These are phyloP conservation scores for Hymenoscyphus scutula DNA, from an alignment of 2,329 filamentous ascomycete genomes.

Conservation along the genomic window DNA sequence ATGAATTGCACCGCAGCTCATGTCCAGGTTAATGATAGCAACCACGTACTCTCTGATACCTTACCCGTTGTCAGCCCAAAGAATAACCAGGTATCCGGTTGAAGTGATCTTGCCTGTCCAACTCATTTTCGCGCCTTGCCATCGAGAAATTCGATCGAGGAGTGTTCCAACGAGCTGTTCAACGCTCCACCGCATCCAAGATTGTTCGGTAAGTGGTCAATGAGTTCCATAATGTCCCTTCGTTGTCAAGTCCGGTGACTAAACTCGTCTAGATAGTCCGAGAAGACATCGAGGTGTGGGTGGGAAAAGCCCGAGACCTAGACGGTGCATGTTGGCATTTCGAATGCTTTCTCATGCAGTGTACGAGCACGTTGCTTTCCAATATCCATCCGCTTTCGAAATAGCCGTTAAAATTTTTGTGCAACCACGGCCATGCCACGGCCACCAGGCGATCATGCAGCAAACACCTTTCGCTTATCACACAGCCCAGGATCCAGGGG, in stretches of 20 bases:
- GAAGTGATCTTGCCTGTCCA: not conserved
- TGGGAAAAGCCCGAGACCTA: not conserved
- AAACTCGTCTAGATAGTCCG: not conserved
- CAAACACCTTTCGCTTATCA: not conserved
- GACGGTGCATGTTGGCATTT: no score
- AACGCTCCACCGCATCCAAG: slow-evolving; percentile 1
- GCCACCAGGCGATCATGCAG: not conserved
- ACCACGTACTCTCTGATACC: not conserved
- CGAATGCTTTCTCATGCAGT: not conserved
- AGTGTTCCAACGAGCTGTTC: not conserved
- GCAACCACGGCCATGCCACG: not conserved
- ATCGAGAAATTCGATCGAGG: not conserved
- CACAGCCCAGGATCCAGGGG: not conserved
- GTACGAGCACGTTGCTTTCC: not conserved
- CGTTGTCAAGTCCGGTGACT: not conserved
- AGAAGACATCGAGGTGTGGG: not conserved
- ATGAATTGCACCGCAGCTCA: not conserved
- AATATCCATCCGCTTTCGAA: not conserved
- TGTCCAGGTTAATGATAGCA: not conserved
- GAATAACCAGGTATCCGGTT: not conserved
- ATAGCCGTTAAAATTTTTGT: not conserved
- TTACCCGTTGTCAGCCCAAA: not conserved
- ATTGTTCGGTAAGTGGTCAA: not conserved
- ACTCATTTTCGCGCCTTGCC: not conserved
- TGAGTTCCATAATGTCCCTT: not conserved